Evolutionary conservation across 1,139 yeast genomes (phyloP).

Genomic region (Hemisphaericaspora xylanilytica): DNA sequence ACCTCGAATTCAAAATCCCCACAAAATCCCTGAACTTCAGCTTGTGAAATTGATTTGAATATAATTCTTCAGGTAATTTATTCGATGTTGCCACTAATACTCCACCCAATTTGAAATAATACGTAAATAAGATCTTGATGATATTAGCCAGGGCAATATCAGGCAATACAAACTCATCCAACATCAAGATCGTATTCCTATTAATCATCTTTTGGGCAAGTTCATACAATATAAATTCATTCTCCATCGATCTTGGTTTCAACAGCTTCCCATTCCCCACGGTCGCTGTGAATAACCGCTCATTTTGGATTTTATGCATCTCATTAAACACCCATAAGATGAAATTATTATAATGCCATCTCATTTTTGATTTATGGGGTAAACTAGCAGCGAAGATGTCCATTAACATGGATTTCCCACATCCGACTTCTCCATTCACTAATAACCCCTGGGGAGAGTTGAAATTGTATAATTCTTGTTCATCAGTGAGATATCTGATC

Average conservation of each 20-base stretch:
- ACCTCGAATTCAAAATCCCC: conserved; percentile 56
- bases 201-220: conserved; percentile 64
- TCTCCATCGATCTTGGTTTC: conserved; percentile 46
- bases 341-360: conserved; percentile 72
- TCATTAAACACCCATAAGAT: conserved; percentile 66
- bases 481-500: conserved; percentile 54
- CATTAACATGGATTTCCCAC: conserved; percentile 74
- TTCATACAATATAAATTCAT: conserved; percentile 64
- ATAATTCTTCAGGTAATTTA: conserved; percentile 66
- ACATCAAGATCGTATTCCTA: conserved; percentile 56
- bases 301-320: conserved; percentile 54
- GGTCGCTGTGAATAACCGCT: conserved; percentile 33
- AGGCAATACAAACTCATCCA: conserved; percentile 75
- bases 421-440: conserved; percentile 72
- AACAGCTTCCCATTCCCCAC: conserved; percentile 28
- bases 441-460: conserved; percentile 64
- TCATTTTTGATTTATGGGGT: conserved; percentile 61
- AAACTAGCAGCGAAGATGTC: conserved; percentile 66
- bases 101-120: conserved; percentile 71
- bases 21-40: conserved; percentile 57
- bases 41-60: conserved; percentile 62
- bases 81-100: conserved; percentile 73
- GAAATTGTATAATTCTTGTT: conserved; percentile 57
- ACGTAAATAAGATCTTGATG: conserved; percentile 60
- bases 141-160: conserved; percentile 72